Conservation (phyloP, 2,329 filamentous ascomycete species). For the Colletotrichum tofieldiae region DNA sequence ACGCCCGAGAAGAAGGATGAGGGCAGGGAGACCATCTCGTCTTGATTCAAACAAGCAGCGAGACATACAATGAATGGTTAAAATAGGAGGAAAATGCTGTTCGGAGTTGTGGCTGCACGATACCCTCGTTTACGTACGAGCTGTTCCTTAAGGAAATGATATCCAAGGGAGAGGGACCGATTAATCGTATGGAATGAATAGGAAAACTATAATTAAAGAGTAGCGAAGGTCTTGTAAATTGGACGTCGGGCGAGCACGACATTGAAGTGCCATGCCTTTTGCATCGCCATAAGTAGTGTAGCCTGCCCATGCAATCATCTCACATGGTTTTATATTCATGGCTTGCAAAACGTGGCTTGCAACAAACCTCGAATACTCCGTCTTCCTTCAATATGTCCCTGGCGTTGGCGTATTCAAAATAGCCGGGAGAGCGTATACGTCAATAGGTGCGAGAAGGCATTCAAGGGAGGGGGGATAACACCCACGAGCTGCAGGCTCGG, state of each 20-base stretch:
- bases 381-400: no score
- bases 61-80: neutral
- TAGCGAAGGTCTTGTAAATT: neutral
- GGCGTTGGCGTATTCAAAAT: no score
- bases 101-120: slow-evolving; percentile 7
- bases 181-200: neutral
- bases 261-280: neutral
- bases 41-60: neutral
- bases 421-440: neutral
- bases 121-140: slow-evolving; percentile 18
- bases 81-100: neutral
- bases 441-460: neutral
- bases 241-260: neutral
- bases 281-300: neutral
- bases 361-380: no score
- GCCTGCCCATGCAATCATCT: neutral
- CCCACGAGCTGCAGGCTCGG: neutral
- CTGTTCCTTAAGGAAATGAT: neutral
- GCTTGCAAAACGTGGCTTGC: neutral
- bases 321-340: neutral
- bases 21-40: slow-evolving; percentile 23
- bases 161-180: neutral
- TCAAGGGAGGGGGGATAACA: neutral
- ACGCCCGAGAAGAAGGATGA: slow-evolving; percentile 40
- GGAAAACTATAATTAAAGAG: neutral